Conservation (phyloP, 192 early-diverging fungal species). For the Entophlyctis luteolus region DNA sequence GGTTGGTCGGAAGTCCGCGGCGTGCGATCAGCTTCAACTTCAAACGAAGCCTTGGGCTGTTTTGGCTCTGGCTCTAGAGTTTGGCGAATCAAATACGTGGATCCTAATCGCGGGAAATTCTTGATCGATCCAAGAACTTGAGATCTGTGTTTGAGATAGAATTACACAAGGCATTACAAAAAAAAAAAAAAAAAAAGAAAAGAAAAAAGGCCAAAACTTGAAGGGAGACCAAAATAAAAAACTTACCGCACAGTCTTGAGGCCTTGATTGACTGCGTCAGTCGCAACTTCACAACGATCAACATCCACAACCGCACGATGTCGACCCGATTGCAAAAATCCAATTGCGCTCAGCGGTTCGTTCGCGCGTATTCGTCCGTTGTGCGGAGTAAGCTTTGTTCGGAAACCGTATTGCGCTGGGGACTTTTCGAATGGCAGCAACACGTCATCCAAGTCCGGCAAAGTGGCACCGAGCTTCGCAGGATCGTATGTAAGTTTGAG, state of each 20-base stretch:
- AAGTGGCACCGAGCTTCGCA: constrained; percentile 20
- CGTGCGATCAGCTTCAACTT: too few species aligned
- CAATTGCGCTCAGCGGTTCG: constrained; percentile 47
- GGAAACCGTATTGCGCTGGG: constrained; percentile 55
- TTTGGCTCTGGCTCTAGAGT: not conserved
- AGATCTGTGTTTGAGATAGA: not conserved
- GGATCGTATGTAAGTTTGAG: constrained; percentile 55
- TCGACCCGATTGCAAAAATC: constrained; percentile 56
- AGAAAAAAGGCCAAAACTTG: too few species aligned
- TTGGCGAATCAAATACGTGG: constrained; percentile 11
- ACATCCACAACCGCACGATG: constrained; percentile 58
- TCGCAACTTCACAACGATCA: constrained; percentile 62
- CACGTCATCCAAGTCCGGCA: constrained; percentile 13
- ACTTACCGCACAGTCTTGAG: constrained; percentile 36
- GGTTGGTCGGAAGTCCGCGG: not conserved
- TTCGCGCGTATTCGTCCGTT: constrained; percentile 24
- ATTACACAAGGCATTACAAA: not conserved
- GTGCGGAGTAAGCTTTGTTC: constrained; percentile 68
- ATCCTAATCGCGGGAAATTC: not conserved
- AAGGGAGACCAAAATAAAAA: too few species aligned
- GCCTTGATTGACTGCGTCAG: constrained; percentile 55
- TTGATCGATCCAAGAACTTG: not conserved
- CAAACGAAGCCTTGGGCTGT: too few species aligned
- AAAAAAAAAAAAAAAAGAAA: not conserved
- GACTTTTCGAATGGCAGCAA: constrained; percentile 48